Evolutionary conservation across 2,329 filamentous ascomycete genomes (phyloP), one percentile per base, ranked within the genome.

Genomic region (Claviceps pazoutovae): DNA sequence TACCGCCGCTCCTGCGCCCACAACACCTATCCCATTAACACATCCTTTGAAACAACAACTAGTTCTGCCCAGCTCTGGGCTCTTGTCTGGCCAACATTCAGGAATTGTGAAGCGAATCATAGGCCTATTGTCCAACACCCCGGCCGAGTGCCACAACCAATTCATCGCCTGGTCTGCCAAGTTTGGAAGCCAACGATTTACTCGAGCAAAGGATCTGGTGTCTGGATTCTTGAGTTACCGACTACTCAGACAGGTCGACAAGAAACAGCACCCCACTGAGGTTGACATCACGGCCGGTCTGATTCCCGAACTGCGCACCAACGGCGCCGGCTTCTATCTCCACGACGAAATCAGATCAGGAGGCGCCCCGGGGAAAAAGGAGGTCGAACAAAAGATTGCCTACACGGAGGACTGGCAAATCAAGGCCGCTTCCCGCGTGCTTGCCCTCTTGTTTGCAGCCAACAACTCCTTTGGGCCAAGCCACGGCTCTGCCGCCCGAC

Each of bases 361-460:
- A 19, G 68, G 72, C 38, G 60, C 72, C 2, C 68, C 72, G 11
- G 81, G 78, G 61, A 65, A 71, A 19, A 78, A 78, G 50, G 75
- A 78, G 36, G 71, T 74, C 34, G 67, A 74, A 7, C 79, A 78
- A 57, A 73, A 73, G 55, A 74, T 81, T 2, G 68, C 80, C 0
- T 94, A 93, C 63, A 74, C 76, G 19, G 86, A 91, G 53, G 90
- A 95, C 62, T 96, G 90, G 90, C 89, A 95, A 65, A 80, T 95
- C 52, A 85, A 82, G 63, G 86, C 86, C 11, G 85, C 85, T 7
- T 83, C 88, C 3, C 82, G 84, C 58, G 80, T 94, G 2, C 83
- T 95, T 74, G 82, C 86, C 9, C 66, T 95, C 21, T 66, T 95
- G 1, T 94, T 95, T 61, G 78, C 83, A 2, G 89, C 89, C 26